Conservation (phyloP, 2,329 filamentous ascomycete genomes). For the Penicillium verrucosum region DNA sequence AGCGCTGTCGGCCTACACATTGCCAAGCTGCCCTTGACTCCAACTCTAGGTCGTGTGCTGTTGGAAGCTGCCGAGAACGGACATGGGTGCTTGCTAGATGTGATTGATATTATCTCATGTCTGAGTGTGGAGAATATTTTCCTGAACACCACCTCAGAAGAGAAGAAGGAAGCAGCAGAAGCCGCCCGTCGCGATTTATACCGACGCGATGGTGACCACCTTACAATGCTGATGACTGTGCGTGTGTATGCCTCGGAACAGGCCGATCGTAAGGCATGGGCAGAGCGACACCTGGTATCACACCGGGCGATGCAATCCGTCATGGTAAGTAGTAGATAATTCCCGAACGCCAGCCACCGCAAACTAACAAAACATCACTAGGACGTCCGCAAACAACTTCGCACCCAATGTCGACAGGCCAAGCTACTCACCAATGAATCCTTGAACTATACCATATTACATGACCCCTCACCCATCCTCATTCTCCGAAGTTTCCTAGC, state of each 20-base stretch:
- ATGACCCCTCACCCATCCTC: conserved; percentile 43
- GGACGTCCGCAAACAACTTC: conserved; percentile 62
- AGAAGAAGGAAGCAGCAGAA: conserved; percentile 58
- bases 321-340: conserved; percentile 44
- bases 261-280: conserved; percentile 59
- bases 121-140: conserved; percentile 65
- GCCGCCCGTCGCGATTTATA: conserved; percentile 55
- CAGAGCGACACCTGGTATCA: conserved; percentile 56
- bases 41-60: conserved; percentile 75
- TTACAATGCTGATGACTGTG: conserved; percentile 60
- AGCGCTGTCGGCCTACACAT: conserved; percentile 72
- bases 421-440: conserved; percentile 39
- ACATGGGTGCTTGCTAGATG: conserved; percentile 71
- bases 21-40: conserved; percentile 77
- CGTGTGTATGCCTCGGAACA: conserved; percentile 58
- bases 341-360: neutral
- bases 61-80: conserved; percentile 71
- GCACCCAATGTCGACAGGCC: conserved; percentile 51
- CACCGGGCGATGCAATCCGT: conserved; percentile 65
- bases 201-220: conserved; percentile 61
- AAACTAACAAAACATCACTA: conserved; percentile 19
- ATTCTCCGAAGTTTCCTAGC: conserved; percentile 58
- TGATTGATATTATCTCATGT: conserved; percentile 75
- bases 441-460: conserved; percentile 15
- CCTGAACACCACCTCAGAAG: conserved; percentile 57